Evolutionary conservation across 768 basidiomycete genomes (phyloP).

Genomic region (Phylloporus scabripes): DNA sequence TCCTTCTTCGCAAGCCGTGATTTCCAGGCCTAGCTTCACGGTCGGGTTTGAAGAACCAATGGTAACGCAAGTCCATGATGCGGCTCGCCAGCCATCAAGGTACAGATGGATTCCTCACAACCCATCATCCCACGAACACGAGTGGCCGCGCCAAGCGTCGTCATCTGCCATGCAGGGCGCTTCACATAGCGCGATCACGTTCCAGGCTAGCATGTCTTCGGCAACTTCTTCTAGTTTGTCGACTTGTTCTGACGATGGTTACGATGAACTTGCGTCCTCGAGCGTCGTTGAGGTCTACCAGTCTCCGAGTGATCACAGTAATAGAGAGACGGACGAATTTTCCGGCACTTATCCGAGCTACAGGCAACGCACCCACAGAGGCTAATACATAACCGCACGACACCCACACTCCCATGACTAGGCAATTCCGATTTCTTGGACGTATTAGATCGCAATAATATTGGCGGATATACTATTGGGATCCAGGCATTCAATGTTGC

Average conservation of each 20-base stretch:
- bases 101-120: constrained; percentile 40
- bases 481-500: constrained; percentile 4
- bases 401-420: neutral
- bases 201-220: constrained; percentile 35
- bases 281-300: constrained; percentile 22
- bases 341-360: constrained; percentile 13
- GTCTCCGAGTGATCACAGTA: constrained; percentile 25
- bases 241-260: constrained; percentile 27
- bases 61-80: constrained; percentile 39
- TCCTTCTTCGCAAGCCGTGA: constrained; percentile 17
- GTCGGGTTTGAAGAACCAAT: constrained; percentile 44
- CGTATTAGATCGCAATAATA: constrained; percentile 13
- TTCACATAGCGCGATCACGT: constrained; percentile 28
- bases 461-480: constrained; percentile 1
- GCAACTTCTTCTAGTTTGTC: constrained; percentile 32
- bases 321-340: constrained; percentile 9
- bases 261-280: constrained; percentile 33
- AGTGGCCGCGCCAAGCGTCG: constrained; percentile 21
- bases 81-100: constrained; percentile 32
- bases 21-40: constrained; percentile 27
- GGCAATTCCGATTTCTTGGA: constrained; percentile 9
- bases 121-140: constrained; percentile 26
- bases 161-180: constrained; percentile 10
- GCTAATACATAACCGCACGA: neutral
- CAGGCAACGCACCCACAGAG: neutral